Conservation (phyloP, 2,329 filamentous ascomycete genomes). For the Neonectria sp. region DNA sequence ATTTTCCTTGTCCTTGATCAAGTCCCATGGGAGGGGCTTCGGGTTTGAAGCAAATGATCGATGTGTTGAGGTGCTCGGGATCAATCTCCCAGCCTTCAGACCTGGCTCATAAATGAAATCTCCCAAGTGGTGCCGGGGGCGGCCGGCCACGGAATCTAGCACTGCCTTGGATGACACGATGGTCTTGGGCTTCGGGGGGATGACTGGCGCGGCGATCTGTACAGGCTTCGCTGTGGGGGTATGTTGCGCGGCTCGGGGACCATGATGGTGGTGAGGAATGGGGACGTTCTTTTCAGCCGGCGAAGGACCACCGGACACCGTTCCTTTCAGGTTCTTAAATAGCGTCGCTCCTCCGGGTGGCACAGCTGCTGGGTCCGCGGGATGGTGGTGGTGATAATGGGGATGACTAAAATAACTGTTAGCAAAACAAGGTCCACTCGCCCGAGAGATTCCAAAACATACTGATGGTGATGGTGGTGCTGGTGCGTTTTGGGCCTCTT, state of each 20-base stretch:
- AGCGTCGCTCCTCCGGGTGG: slow-evolving; percentile 59
- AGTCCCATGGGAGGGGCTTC: slow-evolving; percentile 81
- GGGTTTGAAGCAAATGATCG: slow-evolving; percentile 70
- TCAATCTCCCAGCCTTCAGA: slow-evolving; percentile 68
- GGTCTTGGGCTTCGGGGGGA: slow-evolving; percentile 74
- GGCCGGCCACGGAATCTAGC: slow-evolving; percentile 78
- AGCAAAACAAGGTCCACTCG: slow-evolving; percentile 33
- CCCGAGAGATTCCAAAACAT: slow-evolving; percentile 52
- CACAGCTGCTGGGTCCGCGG: slow-evolving; percentile 61
- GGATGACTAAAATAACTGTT: slow-evolving; percentile 58
- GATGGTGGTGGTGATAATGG: slow-evolving; percentile 74
- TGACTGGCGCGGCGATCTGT: slow-evolving; percentile 43
- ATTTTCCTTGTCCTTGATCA: slow-evolving; percentile 83
- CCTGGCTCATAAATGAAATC: slow-evolving; percentile 85
- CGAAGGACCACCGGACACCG: slow-evolving; percentile 60
- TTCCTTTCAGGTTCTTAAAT: slow-evolving; percentile 66
- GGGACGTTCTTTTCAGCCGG: slow-evolving; percentile 55
- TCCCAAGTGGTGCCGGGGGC: slow-evolving; percentile 85
- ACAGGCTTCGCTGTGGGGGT: slow-evolving; percentile 41
- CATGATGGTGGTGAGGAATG: slow-evolving; percentile 66
- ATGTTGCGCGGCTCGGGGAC: slow-evolving; percentile 51
- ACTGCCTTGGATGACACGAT: slow-evolving; percentile 79
- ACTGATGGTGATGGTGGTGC: slow-evolving; percentile 80
- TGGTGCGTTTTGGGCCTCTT: slow-evolving; percentile 79
- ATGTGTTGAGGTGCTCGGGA: slow-evolving; percentile 57